Conservation (phyloP, 345 rosid species). For the Eucalyptus erythrocorys region DNA sequence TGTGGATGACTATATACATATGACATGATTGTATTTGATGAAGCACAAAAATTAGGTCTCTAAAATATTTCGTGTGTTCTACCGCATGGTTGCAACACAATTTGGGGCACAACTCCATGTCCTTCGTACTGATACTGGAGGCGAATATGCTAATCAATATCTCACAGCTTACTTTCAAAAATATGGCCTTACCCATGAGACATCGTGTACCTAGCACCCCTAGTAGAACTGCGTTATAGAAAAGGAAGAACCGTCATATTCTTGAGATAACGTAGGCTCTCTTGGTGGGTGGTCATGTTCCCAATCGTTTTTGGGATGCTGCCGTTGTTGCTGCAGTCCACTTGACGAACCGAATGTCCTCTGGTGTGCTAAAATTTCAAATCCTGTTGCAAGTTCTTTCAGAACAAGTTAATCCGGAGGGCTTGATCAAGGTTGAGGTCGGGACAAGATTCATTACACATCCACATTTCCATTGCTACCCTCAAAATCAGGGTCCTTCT, state of each 20-base stretch:
- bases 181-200: rapidly evolving
- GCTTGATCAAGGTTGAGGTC: background rate
- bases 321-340: rapidly evolving
- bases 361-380: background rate
- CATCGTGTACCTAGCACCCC: rapidly evolving
- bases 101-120: too few species aligned
- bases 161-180: too few species aligned
- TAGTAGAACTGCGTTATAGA: rapidly evolving
- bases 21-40: too few species aligned
- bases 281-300: too few species aligned
- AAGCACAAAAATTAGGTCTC: too few species aligned
- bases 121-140: rapidly evolving
- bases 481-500: background rate
- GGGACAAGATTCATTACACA: background rate
- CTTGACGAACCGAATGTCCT: background rate
- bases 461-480: background rate
- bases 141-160: too few species aligned
- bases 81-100: too few species aligned
- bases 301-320: background rate
- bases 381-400: rapidly evolving
- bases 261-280: rapidly evolving
- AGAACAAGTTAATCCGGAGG: background rate
- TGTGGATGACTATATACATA: too few species aligned
- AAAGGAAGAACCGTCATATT: too few species aligned
- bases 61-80: too few species aligned